Evolutionary conservation across 1,284 basidiomycete genomes (phyloP), one percentile per base, ranked within the genome.

Genomic region (Tetrapyrgos nigripes): DNA sequence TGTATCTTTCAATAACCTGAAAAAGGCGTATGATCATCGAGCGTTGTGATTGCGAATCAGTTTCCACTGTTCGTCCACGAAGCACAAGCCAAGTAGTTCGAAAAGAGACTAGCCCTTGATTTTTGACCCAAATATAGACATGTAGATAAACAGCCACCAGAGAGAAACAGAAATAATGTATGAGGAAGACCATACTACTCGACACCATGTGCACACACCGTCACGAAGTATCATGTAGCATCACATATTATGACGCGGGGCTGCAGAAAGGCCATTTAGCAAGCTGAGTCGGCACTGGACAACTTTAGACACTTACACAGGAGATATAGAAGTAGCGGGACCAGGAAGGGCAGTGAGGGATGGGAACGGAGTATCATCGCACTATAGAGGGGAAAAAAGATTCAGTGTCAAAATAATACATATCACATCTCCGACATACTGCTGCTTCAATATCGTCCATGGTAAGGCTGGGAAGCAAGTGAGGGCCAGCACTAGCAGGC

Each of bases 361-460:
- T 24, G 72, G 73, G 69, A 74, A 74, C 4, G 72, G 58, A 33
- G 68, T 55, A 23, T 61, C 62, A 11, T 69, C 63, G 53, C 73
- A 74, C 67, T 71, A 44, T 27, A 5, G 24, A 40, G 50, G 31
- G 19, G 11, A 11, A 50, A n/a, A 2, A 28, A n/a, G n/a, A n/a
- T n/a, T 17, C 17, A 6, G 37, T 6, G 17, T 40, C 37, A 40
- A 24, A 40, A 53, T 33, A 17, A 17, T 17, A 40, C 14, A 40
- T n/a, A 9, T 11, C 17, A 40, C 5, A 9, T 33, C 31, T 40
- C 13, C 17, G 33, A 62, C 70, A 58, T 49, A 74, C 73, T 40
- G 73, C 73, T 46, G 75, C 73, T 62, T 78, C 72, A 37, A 79
- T 67, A 58, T 77, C 73, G 19, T 57, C 64, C 56, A 65, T 59